These are phyloP conservation scores for Diutina scorzettiae DNA, from an alignment of 1,139 yeast species.

Conservation along the genomic window DNA sequence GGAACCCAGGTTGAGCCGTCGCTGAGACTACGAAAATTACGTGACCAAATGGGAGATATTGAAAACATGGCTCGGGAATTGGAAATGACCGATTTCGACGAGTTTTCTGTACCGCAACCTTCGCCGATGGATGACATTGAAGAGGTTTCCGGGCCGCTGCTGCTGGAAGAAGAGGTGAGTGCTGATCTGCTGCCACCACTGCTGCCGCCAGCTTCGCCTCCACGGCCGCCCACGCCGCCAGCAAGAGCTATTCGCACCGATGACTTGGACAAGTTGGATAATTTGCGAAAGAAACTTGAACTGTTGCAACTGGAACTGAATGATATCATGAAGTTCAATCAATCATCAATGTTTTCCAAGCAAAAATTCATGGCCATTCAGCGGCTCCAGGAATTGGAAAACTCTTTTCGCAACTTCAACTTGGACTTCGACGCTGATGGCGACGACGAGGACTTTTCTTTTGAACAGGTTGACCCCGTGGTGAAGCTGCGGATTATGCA, in stretches of 20 bases:
- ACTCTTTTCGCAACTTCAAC: constrained; percentile 47
- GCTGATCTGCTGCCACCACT: neutral
- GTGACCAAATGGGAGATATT: constrained; percentile 78
- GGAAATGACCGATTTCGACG: constrained; percentile 69
- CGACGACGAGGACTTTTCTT: constrained; percentile 10
- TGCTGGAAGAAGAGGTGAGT: neutral
- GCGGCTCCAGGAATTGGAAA: constrained; percentile 51
- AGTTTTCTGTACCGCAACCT: constrained; percentile 17
- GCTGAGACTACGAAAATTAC: constrained; percentile 57
- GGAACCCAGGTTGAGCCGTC: constrained; percentile 65
- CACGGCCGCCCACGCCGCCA: constrained; percentile 13
- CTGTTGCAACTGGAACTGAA: constrained; percentile 61
- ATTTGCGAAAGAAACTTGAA: constrained; percentile 45
- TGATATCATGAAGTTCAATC: constrained; percentile 58
- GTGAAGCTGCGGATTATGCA: constrained; percentile 26
- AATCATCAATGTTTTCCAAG: constrained; percentile 39
- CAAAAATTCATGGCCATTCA: constrained; percentile 57
- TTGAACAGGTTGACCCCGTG: constrained; percentile 21
- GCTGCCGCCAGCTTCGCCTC: constrained; percentile 2
- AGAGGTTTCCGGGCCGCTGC: neutral
- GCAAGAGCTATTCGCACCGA: constrained; percentile 27
- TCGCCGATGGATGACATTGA: constrained; percentile 6
- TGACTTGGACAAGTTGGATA: constrained; percentile 35
- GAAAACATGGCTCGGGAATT: constrained; percentile 78
- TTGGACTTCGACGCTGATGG: constrained; percentile 33